phyloP scores from a whole-genome alignment of 2,329 filamentous ascomycete species.

The Paracoccidioides lutzii region DNA sequence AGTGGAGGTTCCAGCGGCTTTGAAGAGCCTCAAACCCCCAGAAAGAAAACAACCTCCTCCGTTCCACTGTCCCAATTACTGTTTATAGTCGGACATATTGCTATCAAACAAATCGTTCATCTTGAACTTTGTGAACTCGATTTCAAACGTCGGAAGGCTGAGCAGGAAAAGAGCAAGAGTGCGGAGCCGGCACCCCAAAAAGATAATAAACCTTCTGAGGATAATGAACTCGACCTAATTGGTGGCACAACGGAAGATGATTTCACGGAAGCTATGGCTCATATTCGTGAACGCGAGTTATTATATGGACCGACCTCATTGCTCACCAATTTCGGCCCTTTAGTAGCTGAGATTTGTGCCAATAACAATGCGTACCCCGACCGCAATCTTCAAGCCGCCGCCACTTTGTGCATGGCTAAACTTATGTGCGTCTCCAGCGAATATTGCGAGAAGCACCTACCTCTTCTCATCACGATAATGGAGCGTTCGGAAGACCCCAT shows the following conservation, averaged over 20 bases:
- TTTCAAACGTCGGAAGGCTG: conserved; percentile 81
- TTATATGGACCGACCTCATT: conserved; percentile 73
- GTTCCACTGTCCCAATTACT: conserved; percentile 77
- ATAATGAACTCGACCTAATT: conserved; percentile 89
- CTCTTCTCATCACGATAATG: conserved; percentile 93
- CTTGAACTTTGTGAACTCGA: conserved; percentile 94
- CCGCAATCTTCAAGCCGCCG: conserved; percentile 78
- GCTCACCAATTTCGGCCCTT: conserved; percentile 76
- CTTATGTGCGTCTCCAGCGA: conserved; percentile 97
- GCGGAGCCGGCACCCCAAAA: conserved; percentile 31
- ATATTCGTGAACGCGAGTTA: conserved; percentile 73
- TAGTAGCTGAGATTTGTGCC: conserved; percentile 86
- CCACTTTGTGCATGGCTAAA: conserved; percentile 89
- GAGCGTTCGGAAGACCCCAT: conserved; percentile 86
- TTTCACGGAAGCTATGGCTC: conserved; percentile 74
- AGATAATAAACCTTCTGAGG: conserved; percentile 49
- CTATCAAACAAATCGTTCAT: conserved; percentile 98
- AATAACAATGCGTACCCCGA: conserved; percentile 90
- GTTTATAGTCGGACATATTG: conserved; percentile 90
- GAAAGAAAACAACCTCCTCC: conserved; percentile 51
- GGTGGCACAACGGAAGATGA: conserved; percentile 92
- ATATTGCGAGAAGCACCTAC: conserved; percentile 87
- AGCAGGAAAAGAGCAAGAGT: conserved; percentile 37
- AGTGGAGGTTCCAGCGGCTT: conserved; percentile 9
- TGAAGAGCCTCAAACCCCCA: conserved; percentile 24